Percentiles rank a stretch among this genome's conserved stretches.
Evolutionary conservation across 441 rosid species (phyloP).

Genomic region (Mallotus repandus): DNA sequence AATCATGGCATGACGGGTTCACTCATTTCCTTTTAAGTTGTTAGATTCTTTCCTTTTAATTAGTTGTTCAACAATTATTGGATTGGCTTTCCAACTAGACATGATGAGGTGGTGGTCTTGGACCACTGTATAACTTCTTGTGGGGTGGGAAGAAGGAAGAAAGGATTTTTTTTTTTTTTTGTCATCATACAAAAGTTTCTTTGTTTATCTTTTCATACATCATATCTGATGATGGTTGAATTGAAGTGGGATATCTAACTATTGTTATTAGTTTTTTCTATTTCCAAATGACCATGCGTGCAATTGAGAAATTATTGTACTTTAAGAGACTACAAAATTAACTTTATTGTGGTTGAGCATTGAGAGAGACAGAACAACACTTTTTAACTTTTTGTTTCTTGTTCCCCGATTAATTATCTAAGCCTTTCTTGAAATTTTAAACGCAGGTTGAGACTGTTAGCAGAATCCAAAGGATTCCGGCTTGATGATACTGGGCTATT

Average conservation of each 20-base stretch:
- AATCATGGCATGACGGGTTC: too few relatives aligned
- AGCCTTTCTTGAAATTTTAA: not conserved
- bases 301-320: not conserved
- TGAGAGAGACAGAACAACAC: too few relatives aligned
- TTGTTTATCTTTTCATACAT: not conserved
- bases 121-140: too few relatives aligned
- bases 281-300: not conserved
- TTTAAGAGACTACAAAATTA: too few relatives aligned
- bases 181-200: not conserved
- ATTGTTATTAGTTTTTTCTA: not conserved
- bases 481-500: slow-evolving; percentile 91
- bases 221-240: not conserved
- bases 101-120: too few relatives aligned
- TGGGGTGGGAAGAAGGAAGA: too few relatives aligned
- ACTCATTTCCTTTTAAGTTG: too few relatives aligned
- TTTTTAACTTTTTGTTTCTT: not conserved
- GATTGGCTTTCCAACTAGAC: too few relatives aligned
- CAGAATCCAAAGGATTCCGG: slow-evolving; percentile 79
- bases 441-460: slow-evolving; percentile 82
- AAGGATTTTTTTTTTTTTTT: not conserved
- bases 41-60: too few relatives aligned
- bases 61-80: too few relatives aligned
- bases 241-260: not conserved
- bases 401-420: slow-evolving; percentile 3
- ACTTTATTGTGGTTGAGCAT: not conserved